Evolutionary conservation across 306 rosid species (phyloP), one percentile per base, ranked within the genome.

Genomic region (Casuarina equisetifolia): DNA sequence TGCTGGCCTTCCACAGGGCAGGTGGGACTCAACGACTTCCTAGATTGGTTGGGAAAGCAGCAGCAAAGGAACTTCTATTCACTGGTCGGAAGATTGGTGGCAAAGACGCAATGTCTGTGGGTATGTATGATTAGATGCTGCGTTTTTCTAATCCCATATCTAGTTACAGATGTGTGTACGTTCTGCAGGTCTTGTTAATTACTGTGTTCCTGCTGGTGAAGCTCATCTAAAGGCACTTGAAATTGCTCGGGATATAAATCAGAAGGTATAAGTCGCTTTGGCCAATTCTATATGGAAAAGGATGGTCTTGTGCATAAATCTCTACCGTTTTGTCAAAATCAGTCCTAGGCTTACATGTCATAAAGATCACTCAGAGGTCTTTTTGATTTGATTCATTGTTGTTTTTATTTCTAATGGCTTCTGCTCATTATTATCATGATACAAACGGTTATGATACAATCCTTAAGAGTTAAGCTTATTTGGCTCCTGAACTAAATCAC

Each of bases 11-110:
- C 77, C 63, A 70, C 93, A 95, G 99, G 83, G 99, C 97, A 68
- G 99, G 99, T 73, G 99, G 96, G 78, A 91, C 99, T 0, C 95
- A 90, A 46, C 85, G 94, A 69, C 90, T 95, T 69, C 97, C 99
- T 75, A 91, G 97, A 88, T 79, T 95, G 83, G 85, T 92, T 72
- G 97, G 99, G 78, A 86, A 78, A 81, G 90, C 97, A 57, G 61
- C 82, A 43, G 97, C 99, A 67, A 90, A 89, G 90, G 97, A 95
- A 75, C 90, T 95, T 77, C 89, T 95, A 80, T 86, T 79, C 73
- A 95, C 97, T 5, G 92, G 97, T 79, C 87, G 89, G 81, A 89
- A 74, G 89, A 77, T 95, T 90, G 72, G 82, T 64, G 88, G 94
- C 76, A 76, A 61, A 58, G 92, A 89, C 82, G 99, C 99, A 13